Percentiles rank a stretch among this genome's conserved stretches.
Conservation (phyloP, 805 yeast species). For the Tanozyma kutaoensis region DNA sequence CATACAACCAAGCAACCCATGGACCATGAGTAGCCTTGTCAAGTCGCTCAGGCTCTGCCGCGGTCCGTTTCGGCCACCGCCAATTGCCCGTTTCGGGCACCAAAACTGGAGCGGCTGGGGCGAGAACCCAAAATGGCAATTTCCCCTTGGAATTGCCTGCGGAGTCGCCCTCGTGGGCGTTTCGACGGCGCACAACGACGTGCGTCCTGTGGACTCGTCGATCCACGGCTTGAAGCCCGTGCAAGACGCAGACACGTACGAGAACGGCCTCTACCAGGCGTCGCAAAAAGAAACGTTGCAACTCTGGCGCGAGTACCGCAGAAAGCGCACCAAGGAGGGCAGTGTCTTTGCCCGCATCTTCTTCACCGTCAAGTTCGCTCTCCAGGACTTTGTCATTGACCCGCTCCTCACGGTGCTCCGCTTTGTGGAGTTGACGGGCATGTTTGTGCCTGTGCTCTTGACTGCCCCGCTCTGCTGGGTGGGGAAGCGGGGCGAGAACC, state of each 20-base stretch:
- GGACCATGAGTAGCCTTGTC: too few relatives aligned
- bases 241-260: constrained; percentile 48
- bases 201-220: too few relatives aligned
- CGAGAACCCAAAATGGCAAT: too few relatives aligned
- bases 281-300: constrained; percentile 39
- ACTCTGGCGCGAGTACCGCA: constrained; percentile 14
- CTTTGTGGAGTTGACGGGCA: constrained; percentile 48
- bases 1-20: too few relatives aligned
- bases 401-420: constrained; percentile 60
- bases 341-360: constrained; percentile 14
- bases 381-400: constrained; percentile 47
- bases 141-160: too few relatives aligned
- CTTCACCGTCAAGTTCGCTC: constrained; percentile 25
- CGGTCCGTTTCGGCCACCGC: too few relatives aligned
- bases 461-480: constrained; percentile 52
- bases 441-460: constrained; percentile 61
- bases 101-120: too few relatives aligned
- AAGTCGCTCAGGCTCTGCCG: too few relatives aligned
- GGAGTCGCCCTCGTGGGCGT: too few relatives aligned
- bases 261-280: constrained; percentile 47
- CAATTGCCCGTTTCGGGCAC: too few relatives aligned
- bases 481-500: constrained; percentile 28
- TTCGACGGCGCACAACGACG: too few relatives aligned
- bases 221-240: constrained; percentile 32
- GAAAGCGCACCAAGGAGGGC: constrained; percentile 8